phyloP scores from a whole-genome alignment of 768 basidiomycete genomes.

The Strobilomyces echinocephalus region DNA sequence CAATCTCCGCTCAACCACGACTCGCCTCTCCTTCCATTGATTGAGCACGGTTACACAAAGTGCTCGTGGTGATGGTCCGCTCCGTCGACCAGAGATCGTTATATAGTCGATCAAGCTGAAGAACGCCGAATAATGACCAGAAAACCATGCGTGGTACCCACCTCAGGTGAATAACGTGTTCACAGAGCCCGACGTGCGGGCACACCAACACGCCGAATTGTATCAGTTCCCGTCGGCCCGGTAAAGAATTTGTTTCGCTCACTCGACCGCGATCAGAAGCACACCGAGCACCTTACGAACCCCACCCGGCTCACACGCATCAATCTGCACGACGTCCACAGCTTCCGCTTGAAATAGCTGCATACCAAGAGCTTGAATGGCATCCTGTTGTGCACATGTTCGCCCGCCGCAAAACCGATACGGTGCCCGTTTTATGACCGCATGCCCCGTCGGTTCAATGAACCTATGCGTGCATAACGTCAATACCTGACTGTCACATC shows the following conservation, averaged over 20 bases:
- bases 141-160: slow-evolving; percentile 22
- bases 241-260: slow-evolving; percentile 18
- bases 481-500: slow-evolving; percentile 5
- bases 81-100: slow-evolving; percentile 72
- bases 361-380: slow-evolving; percentile 59
- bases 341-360: slow-evolving; percentile 85
- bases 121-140: slow-evolving; percentile 10
- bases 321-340: slow-evolving; percentile 85
- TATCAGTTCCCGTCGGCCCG: neutral
- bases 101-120: slow-evolving; percentile 86
- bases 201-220: slow-evolving; percentile 82
- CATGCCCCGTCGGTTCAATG: slow-evolving; percentile 89
- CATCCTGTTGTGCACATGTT: slow-evolving; percentile 93
- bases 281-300: slow-evolving; percentile 89
- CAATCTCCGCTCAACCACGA: slow-evolving; percentile 3
- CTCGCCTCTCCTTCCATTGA: slow-evolving; percentile 53
- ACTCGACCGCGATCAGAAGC: slow-evolving; percentile 87
- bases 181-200: slow-evolving; percentile 90
- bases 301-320: slow-evolving; percentile 84
- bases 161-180: slow-evolving; percentile 86
- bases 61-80: slow-evolving; percentile 88
- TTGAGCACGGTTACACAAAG: slow-evolving; percentile 69
- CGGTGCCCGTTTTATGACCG: slow-evolving; percentile 68
- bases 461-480: slow-evolving; percentile 43
- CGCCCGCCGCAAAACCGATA: slow-evolving; percentile 91